phyloP scores from a whole-genome alignment of 129 eudicot genomes.

The Flaveria trinervia region DNA sequence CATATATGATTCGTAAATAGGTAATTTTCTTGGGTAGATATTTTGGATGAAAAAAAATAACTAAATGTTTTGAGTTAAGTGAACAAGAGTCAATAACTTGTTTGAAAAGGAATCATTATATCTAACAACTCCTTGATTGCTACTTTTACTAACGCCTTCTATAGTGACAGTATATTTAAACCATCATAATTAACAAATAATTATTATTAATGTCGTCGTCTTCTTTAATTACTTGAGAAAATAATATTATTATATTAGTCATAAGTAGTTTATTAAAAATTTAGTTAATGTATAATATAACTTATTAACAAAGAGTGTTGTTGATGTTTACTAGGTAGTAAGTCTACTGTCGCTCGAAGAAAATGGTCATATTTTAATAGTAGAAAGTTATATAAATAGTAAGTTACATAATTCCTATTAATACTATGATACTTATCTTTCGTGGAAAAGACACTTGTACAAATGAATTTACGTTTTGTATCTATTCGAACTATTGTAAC shows the following conservation, averaged over 20 bases:
- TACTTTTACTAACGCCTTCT: slow-evolving; percentile 35
- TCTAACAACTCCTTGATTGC: slow-evolving; percentile 40
- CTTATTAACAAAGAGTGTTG: too few relatives aligned
- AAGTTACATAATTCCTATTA: too few relatives aligned
- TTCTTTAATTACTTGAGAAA: background rate
- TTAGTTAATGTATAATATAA: too few relatives aligned
- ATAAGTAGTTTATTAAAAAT: too few relatives aligned
- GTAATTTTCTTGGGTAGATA: background rate
- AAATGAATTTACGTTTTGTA: too few relatives aligned
- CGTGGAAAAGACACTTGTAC: too few relatives aligned
- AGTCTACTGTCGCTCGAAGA: too few relatives aligned
- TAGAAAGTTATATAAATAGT: too few relatives aligned
- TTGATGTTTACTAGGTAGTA: too few relatives aligned
- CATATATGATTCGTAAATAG: background rate
- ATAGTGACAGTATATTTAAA: slow-evolving; percentile 4
- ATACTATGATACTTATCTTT: too few relatives aligned
- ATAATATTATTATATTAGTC: background rate
- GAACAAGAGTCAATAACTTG: slow-evolving; percentile 42
- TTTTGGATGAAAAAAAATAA: slow-evolving; percentile 1
- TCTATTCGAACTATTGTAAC: too few relatives aligned
- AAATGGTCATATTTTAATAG: too few relatives aligned
- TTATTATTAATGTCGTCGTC: background rate
- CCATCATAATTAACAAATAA: background rate
- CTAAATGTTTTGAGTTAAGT: slow-evolving; percentile 28
- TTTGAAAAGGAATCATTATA: slow-evolving; percentile 27